Conservation (phyloP, 2,329 filamentous ascomycete genomes). For the Pseudohalonectria lignicola region DNA sequence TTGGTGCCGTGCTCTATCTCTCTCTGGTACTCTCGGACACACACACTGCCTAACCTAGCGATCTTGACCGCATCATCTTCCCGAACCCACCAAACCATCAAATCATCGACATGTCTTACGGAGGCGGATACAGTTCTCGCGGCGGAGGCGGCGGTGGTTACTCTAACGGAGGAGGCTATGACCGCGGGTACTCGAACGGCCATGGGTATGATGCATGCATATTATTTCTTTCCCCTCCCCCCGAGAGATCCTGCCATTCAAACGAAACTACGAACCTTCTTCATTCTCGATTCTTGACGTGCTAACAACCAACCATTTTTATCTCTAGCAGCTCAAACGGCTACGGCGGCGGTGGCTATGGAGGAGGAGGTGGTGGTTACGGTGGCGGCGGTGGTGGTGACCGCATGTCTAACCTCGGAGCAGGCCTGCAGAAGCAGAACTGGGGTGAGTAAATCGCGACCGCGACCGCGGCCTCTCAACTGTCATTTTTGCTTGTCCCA, state of each 20-base stretch:
- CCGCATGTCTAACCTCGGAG: conserved; percentile 85
- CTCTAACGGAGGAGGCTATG: conserved; percentile 39
- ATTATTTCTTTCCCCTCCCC: conserved; percentile 1
- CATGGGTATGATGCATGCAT: conserved; percentile 9
- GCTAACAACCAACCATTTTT: too few species aligned
- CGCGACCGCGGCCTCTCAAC: conserved; percentile 17
- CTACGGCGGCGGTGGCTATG: conserved; percentile 33
- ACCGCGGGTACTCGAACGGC: conserved; percentile 19
- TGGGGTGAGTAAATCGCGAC: conserved; percentile 56
- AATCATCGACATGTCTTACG: conserved; percentile 35
- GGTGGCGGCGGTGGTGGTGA: conserved; percentile 65
- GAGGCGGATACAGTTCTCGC: conserved; percentile 24
- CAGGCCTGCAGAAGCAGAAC: conserved; percentile 74
- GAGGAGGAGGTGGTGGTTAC: conserved; percentile 26
- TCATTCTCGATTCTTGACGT: too few species aligned
- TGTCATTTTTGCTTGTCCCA: conserved; percentile 13
- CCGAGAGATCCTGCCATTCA: too few species aligned
- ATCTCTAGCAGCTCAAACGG: conserved; percentile 17
- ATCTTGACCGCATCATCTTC: too few species aligned
- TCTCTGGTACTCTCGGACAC: too few species aligned
- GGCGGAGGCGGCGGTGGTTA: conserved; percentile 35
- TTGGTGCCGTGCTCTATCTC: too few species aligned
- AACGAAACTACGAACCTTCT: too few species aligned
- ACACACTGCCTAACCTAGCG: too few species aligned
- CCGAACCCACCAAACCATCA: too few species aligned